These are phyloP conservation scores for Thecaphora thlaspeos DNA, from an alignment of 1,284 basidiomycete genomes.

Conservation along the genomic window DNA sequence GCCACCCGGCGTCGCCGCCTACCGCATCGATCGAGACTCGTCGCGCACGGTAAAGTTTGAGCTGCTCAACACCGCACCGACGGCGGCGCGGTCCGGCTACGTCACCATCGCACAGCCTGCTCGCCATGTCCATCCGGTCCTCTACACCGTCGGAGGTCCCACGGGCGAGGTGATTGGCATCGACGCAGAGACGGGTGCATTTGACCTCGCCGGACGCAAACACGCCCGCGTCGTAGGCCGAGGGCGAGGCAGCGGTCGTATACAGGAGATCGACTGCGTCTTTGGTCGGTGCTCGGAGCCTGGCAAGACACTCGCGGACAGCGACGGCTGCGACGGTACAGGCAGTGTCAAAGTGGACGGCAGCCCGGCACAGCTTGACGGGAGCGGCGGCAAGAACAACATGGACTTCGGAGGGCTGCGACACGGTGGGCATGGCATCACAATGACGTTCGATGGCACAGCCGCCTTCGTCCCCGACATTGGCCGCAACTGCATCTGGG, in stretches of 20 bases:
- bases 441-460: constrained; percentile 17
- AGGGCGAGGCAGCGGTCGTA: constrained; percentile 4
- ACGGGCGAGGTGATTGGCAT: constrained; percentile 58
- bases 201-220: constrained; percentile 24
- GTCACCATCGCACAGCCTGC: constrained; percentile 29
- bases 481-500: constrained; percentile 59
- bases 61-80: constrained; percentile 35
- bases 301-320: constrained; percentile 23
- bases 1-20: constrained; percentile 35
- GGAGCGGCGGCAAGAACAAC: constrained; percentile 21
- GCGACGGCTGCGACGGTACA: background rate
- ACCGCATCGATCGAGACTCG: constrained; percentile 14
- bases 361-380: constrained; percentile 9
- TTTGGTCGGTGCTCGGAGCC: constrained; percentile 30
- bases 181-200: constrained; percentile 46
- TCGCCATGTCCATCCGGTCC: constrained; percentile 33
- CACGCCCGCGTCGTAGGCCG: constrained; percentile 6
- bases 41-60: constrained; percentile 11
- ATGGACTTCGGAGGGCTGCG: constrained; percentile 43
- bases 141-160: constrained; percentile 59
- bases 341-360: too few relatives aligned
- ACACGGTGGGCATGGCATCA: constrained; percentile 24
- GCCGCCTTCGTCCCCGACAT: constrained; percentile 31
- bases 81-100: constrained; percentile 33
- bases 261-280: constrained; percentile 53